Base-by-base conservation (phyloP, 2,329 filamentous ascomycete species). In the Alternaria hordeiaustralica region DNA sequence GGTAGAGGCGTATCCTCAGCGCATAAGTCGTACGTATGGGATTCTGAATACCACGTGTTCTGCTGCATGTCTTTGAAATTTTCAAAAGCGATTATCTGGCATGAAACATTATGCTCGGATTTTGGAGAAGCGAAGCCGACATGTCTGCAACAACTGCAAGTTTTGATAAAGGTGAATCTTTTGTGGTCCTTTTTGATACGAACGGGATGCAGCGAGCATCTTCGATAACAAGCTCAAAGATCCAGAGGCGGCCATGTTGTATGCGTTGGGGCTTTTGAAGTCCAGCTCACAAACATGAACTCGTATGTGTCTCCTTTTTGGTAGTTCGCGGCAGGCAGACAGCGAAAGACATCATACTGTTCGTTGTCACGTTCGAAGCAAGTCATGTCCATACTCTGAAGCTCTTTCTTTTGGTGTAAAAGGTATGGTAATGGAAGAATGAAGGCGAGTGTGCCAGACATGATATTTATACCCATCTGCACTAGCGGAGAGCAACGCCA, bases 91-190 rank as follows among this genome's bases (percentile, higher is more conserved):
- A 11, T 18, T 11, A 41, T 41, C 9, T 18, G n/a, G 36, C n/a
- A 41, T 41, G 15, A 18, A 41, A 18, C n/a, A 41, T 41, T 1
- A 18, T 41, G 36, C 36, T 41, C n/a, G 36, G 36, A 11, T 18
- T 41, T 41, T 41, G 4, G 36, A 41, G 36, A 41, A 41, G n/a
- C 2, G n/a, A 41, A 10, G 15, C 9, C 36, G 36, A 18, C 36
- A 41, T 11, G n/a, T 41, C 8, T 10, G 0, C 9, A 2, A 11
- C n/a, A 11, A 6, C 0, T 18, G 9, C 9, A 0, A 41, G n/a
- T 41, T 41, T 18, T 3, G 9, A 11, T 11, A 6, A 41, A 41
- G 3, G n/a, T 4, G 36, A 18, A 3, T 41, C 2, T 6, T 11
- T 11, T 1, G 9, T 11, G 36, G 3, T 18, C 18, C 4, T 18